Percentiles rank a stretch among this genome's conserved stretches.
These are phyloP conservation scores for Logfia minima DNA, from an alignment of 129 eudicot species.

Conservation along the genomic window DNA sequence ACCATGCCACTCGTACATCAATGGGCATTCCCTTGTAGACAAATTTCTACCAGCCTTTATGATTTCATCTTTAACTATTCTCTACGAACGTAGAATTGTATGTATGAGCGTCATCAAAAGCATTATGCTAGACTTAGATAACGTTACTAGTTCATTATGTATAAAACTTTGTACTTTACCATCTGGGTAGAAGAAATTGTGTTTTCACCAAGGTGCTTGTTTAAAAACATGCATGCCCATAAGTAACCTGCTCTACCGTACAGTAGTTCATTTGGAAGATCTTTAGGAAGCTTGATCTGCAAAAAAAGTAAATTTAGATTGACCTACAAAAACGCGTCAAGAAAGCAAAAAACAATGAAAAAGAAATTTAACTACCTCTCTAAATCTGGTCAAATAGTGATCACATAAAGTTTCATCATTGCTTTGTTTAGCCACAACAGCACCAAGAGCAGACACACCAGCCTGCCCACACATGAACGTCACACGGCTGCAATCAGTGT, in stretches of 20 bases:
- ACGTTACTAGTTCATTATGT: not conserved
- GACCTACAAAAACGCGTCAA: not conserved
- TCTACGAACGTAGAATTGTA: constrained; percentile 28
- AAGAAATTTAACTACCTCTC: constrained; percentile 40
- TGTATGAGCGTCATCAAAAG: not conserved
- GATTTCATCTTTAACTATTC: constrained; percentile 51
- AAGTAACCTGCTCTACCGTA: constrained; percentile 79
- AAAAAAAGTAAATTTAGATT: not conserved
- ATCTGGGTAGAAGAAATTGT: constrained; percentile 55
- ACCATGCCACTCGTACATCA: constrained; percentile 92
- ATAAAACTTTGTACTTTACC: constrained; percentile 34
- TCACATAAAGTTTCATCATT: constrained; percentile 50
- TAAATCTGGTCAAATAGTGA: constrained; percentile 54
- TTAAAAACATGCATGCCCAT: constrained; percentile 77
- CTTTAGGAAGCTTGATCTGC: constrained; percentile 61
- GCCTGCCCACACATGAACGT: constrained; percentile 75
- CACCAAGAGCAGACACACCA: constrained; percentile 87
- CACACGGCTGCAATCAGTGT: constrained; percentile 52
- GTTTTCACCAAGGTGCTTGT: constrained; percentile 65
- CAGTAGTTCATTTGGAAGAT: constrained; percentile 67
- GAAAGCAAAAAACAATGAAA: not conserved
- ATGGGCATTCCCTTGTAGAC: constrained; percentile 52
- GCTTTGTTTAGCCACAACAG: constrained; percentile 60
- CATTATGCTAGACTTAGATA: not conserved
- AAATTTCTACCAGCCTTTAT: constrained; percentile 59